These are phyloP conservation scores for Periconia sp. DNA, from an alignment of 2,329 filamentous ascomycete genomes.

Conservation along the genomic window DNA sequence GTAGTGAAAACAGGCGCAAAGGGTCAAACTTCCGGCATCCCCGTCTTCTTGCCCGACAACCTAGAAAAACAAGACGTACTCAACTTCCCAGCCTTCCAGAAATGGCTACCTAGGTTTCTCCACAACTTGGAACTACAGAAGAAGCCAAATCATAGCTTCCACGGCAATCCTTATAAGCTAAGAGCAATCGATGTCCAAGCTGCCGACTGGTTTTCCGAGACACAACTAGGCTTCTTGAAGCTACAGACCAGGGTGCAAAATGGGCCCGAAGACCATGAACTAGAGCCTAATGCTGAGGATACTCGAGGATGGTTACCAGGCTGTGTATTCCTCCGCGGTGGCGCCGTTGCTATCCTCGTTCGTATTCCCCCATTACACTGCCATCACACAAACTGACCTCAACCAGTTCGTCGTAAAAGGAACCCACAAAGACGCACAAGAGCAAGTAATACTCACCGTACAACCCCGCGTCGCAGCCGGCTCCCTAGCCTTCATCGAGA, in stretches of 20 bases:
- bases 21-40: constrained; percentile 5
- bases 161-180: constrained; percentile 58
- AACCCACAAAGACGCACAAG: constrained; percentile 39
- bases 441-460: constrained; percentile 54
- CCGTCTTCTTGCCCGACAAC: too few relatives aligned
- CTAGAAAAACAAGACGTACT: constrained; percentile 37
- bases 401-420: constrained; percentile 62
- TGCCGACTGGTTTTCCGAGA: constrained; percentile 56
- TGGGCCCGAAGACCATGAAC: constrained; percentile 42
- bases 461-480: constrained; percentile 65
- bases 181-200: constrained; percentile 60
- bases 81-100: constrained; percentile 60
- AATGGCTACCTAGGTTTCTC: constrained; percentile 60
- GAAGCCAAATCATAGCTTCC: constrained; percentile 56
- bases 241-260: constrained; percentile 61
- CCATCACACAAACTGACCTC: neutral
- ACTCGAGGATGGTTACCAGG: constrained; percentile 54
- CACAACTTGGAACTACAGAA: constrained; percentile 56
- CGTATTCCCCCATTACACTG: constrained; percentile 15
- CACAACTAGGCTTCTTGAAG: constrained; percentile 61
- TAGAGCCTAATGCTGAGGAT: constrained; percentile 4
- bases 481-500: constrained; percentile 60
- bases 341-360: constrained; percentile 64
- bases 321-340: constrained; percentile 63
- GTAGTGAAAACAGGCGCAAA: too few relatives aligned